phyloP scores from a whole-genome alignment of 257 asterid species.

The Ehretia macrophylla region DNA sequence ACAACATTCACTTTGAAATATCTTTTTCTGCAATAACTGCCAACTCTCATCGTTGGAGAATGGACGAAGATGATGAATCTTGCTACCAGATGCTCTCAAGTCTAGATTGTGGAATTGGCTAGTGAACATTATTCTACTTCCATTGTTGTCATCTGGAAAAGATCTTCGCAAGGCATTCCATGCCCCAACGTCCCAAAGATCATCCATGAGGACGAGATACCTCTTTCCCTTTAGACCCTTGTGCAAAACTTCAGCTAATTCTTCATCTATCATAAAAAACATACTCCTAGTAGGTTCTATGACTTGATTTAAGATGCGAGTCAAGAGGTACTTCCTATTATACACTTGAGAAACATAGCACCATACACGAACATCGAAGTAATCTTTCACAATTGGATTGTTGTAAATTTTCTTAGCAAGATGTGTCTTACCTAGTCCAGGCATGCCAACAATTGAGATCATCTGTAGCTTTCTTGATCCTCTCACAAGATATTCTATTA shows the following conservation, averaged over 20 bases:
- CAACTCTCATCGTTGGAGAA: not conserved
- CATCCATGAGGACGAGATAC: not conserved
- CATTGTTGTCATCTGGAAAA: not conserved
- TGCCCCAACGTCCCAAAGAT: not conserved
- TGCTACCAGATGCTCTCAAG: not conserved
- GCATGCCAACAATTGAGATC: not conserved
- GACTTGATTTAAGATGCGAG: not conserved
- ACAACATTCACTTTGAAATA: not conserved
- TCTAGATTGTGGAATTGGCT: not conserved
- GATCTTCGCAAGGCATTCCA: not conserved
- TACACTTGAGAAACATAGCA: no score
- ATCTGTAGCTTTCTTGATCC: not conserved
- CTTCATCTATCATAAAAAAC: not conserved
- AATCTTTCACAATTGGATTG: no score
- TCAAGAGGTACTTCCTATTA: not conserved
- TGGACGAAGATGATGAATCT: not conserved
- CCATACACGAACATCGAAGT: no score
- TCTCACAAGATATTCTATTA: not conserved
- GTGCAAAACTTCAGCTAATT: not conserved
- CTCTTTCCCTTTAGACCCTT: not conserved
- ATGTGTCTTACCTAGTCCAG: no score
- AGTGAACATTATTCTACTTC: not conserved
- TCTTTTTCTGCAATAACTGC: not conserved
- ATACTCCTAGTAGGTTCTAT: accelerated
- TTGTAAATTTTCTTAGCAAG: no score